Base-by-base conservation (phyloP, 352 stramenopile genomes). In the Phytophthora rubi region DNA sequence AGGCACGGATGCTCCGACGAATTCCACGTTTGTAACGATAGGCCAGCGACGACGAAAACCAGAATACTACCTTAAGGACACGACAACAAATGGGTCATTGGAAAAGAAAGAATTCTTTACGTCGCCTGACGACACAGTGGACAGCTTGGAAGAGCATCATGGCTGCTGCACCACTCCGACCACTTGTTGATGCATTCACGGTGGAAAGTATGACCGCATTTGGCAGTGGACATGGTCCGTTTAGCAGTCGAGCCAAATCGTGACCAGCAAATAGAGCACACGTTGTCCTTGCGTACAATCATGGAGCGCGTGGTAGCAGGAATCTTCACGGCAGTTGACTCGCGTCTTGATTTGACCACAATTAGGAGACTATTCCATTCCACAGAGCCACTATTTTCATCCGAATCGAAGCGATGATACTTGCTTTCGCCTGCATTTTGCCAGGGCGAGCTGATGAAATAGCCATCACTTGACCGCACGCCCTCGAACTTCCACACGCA, bases 401-500 rank as follows among this genome's bases (percentile, higher is more conserved):
- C 56, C 32, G 32, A 8, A 2, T 73, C 53, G 30, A 76, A 76
- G 16, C 64, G 58, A 47, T 76, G 60, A 33, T 74, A 74, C 21
- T 54, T 39, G 0, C 70, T 16, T 7, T 56, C 61, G 12, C 16
- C 21, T 64, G 26, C 55, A n/a, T 51, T 21, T 51, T 59, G 53
- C 72, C 73, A 74, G 4, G 52, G 62, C 3, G 68, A 80, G n/a
- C 56, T 68, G 18, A 78, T 33, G 7, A 58, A 26, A 30, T 30
- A 30, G 26, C 26, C 18, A n/a, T 69, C 53, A 7, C 28, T 30
- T 2, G 62, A 26, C 4, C 26, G 44, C 6, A 76, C 54, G 28
- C 59, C 70, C 12, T 78, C 70, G 47, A 65, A 77, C 57, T 78
- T 77, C 58, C 69, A 78, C 35, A 55, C 62, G 47, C 70, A 81